These are phyloP conservation scores for Agapanthus africanus DNA, from an alignment of 106 monocot genomes.

Conservation along the genomic window DNA sequence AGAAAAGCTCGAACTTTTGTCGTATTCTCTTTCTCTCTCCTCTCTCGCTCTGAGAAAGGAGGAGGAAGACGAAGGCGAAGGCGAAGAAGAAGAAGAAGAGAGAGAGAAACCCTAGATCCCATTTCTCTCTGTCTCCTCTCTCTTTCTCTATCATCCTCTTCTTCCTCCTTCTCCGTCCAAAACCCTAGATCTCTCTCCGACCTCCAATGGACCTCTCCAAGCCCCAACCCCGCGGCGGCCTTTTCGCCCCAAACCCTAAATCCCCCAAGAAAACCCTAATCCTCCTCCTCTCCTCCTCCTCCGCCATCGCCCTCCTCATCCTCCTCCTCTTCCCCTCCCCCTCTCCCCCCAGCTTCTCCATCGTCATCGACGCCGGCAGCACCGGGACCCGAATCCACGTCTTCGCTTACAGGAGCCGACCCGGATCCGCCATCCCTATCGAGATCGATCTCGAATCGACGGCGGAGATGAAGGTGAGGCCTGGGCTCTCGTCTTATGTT, in stretches of 20 bases:
- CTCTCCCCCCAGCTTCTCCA: constrained; percentile 13
- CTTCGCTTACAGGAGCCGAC: constrained; percentile 21
- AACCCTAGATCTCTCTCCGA: background rate
- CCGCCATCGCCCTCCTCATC: constrained; percentile 12
- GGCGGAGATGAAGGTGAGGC: constrained; percentile 59
- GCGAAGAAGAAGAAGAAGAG: no score
- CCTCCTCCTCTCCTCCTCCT: constrained; percentile 15
- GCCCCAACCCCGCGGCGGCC: background rate
- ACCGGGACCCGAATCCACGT: constrained; percentile 85
- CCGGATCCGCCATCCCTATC: constrained; percentile 26
- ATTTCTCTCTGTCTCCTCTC: no score
- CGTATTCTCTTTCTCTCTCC: no score
- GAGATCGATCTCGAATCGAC: constrained; percentile 38
- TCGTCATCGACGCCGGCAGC: constrained; percentile 90
- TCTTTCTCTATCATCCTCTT: no score
- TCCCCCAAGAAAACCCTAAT: constrained; percentile 6
- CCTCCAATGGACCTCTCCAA: background rate
- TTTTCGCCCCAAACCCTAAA: background rate
- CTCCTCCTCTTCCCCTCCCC: constrained; percentile 15
- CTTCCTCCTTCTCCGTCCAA: background rate
- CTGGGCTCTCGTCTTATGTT: constrained; percentile 71
- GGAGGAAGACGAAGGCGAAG: no score
- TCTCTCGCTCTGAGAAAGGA: no score
- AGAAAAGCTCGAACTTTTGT: no score
- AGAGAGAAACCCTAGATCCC: no score